Evolutionary conservation across 164 flowering plant genomes (phyloP).

Genomic region (Liriodendron chinense): DNA sequence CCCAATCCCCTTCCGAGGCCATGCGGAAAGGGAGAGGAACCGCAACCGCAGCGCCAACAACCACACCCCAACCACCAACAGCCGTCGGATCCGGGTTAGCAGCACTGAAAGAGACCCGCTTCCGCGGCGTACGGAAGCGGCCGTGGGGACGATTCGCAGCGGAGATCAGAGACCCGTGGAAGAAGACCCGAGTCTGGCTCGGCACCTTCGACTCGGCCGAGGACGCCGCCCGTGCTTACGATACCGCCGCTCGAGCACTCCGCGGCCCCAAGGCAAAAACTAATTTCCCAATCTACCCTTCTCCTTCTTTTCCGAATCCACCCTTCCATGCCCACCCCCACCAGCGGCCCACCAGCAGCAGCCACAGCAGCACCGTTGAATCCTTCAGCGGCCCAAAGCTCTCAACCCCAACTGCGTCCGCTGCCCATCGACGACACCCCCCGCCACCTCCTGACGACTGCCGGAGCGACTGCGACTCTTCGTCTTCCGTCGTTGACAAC

Average conservation of each 20-base stretch:
- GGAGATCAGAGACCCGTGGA: constrained; percentile 82
- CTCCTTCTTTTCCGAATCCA: background rate
- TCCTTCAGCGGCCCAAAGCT: constrained; percentile 65
- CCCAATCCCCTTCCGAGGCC: background rate
- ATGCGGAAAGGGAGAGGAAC: constrained; percentile 56
- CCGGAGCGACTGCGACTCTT: constrained; percentile 85
- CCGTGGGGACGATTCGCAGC: constrained; percentile 90
- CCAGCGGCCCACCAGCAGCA: constrained; percentile 62
- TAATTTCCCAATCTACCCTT: constrained; percentile 44
- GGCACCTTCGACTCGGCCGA: constrained; percentile 86
- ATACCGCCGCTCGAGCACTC: constrained; percentile 63
- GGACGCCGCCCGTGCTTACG: constrained; percentile 81
- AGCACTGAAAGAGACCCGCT: constrained; percentile 36
- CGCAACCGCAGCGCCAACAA: constrained; percentile 18
- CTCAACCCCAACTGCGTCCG: constrained; percentile 3
- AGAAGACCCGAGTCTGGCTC: constrained; percentile 81
- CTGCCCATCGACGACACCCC: background rate
- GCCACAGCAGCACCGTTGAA: constrained; percentile 80
- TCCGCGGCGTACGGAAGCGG: constrained; percentile 71
- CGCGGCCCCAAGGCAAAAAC: constrained; percentile 84
- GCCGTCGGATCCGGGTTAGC: constrained; percentile 16
- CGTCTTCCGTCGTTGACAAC: constrained; percentile 49
- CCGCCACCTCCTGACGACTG: constrained; percentile 37
- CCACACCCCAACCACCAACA: constrained; percentile 13
- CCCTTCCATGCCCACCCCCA: constrained; percentile 17